phyloP scores from a whole-genome alignment of 768 basidiomycete species.

The Rossbeevera mucosa region DNA sequence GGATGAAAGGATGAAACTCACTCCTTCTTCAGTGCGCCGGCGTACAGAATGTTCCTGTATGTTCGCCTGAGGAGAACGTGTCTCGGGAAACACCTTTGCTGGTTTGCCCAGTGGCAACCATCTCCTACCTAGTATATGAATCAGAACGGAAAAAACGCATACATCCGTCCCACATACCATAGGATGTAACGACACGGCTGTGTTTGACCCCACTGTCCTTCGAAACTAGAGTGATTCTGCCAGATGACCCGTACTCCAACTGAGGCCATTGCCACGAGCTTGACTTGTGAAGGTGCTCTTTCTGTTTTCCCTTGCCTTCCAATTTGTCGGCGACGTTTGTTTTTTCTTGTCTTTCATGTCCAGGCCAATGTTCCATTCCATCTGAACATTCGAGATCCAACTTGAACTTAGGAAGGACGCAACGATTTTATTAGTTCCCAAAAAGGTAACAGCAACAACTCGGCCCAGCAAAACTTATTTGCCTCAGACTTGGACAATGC shows the following conservation, averaged over 20 bases:
- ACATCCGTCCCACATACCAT: slow-evolving; percentile 16
- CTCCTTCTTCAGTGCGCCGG: slow-evolving; percentile 65
- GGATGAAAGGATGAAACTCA: slow-evolving; percentile 28
- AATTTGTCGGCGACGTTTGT: slow-evolving; percentile 23
- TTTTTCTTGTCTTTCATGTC: slow-evolving; percentile 38
- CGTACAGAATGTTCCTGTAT: slow-evolving; percentile 32
- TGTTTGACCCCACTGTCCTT: slow-evolving; percentile 46
- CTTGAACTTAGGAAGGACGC: too few relatives aligned
- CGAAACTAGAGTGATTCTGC: slow-evolving; percentile 51
- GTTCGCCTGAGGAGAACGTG: slow-evolving; percentile 36
- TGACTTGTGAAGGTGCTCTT: slow-evolving; percentile 27
- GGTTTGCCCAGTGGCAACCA: slow-evolving; percentile 31
- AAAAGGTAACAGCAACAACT: slow-evolving; percentile 16
- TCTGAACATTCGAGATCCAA: slow-evolving; percentile 32
- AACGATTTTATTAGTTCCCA: background rate
- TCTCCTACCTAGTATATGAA: slow-evolving; percentile 24
- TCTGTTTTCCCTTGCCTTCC: slow-evolving; percentile 15
- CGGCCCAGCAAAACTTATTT: slow-evolving; percentile 6
- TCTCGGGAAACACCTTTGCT: slow-evolving; percentile 54
- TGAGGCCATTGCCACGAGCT: slow-evolving; percentile 44
- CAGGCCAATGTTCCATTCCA: slow-evolving; percentile 80
- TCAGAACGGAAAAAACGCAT: slow-evolving; percentile 4
- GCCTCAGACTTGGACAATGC: slow-evolving; percentile 36
- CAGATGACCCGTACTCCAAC: slow-evolving; percentile 53
- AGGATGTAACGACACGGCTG: slow-evolving; percentile 37